Percentiles rank a stretch among this genome's conserved stretches.
Conservation (phyloP, 2,329 filamentous ascomycete species). For the Aureobasidium zeae region DNA sequence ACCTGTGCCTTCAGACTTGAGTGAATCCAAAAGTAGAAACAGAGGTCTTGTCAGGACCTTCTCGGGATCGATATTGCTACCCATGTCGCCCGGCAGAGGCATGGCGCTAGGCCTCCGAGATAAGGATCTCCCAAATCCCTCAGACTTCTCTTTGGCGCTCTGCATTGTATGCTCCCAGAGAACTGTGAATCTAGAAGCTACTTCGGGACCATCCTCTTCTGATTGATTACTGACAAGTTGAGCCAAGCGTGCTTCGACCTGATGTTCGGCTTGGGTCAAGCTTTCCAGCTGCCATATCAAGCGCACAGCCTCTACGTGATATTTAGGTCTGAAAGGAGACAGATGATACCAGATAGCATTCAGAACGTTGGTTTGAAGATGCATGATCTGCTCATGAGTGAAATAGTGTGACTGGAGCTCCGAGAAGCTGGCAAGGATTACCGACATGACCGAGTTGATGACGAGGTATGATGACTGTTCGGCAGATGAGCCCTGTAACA, state of each 20-base stretch:
- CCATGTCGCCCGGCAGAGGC: slow-evolving; percentile 25
- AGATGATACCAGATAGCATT: slow-evolving; percentile 69
- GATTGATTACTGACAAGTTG: slow-evolving; percentile 8
- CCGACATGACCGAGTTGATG: slow-evolving; percentile 20
- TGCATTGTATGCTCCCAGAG: slow-evolving; percentile 68
- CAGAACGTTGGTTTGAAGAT: slow-evolving; percentile 59
- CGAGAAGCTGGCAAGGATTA: slow-evolving; percentile 15
- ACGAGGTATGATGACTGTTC: slow-evolving; percentile 19
- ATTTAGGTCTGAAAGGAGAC: slow-evolving; percentile 75
- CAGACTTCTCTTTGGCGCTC: slow-evolving; percentile 14
- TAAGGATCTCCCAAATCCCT: slow-evolving; percentile 16
- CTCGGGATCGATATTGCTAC: slow-evolving; percentile 53
- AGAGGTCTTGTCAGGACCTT: slow-evolving; percentile 71
- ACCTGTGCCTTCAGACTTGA: slow-evolving; percentile 64
- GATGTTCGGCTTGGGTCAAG: slow-evolving; percentile 39
- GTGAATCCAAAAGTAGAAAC: slow-evolving; percentile 69
- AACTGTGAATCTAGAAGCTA: slow-evolving; percentile 60
- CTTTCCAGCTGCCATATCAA: slow-evolving; percentile 80
- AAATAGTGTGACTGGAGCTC: slow-evolving; percentile 2
- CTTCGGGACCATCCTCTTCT: slow-evolving; percentile 34
- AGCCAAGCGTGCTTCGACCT: slow-evolving; percentile 14
- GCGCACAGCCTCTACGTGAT: slow-evolving; percentile 85
- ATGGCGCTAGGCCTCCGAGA: slow-evolving; percentile 25
- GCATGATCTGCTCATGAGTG: slow-evolving; percentile 42
- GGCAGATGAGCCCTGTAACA: background rate